These are phyloP conservation scores for Syzygium malaccense DNA, from an alignment of 441 rosid genomes.

Conservation along the genomic window DNA sequence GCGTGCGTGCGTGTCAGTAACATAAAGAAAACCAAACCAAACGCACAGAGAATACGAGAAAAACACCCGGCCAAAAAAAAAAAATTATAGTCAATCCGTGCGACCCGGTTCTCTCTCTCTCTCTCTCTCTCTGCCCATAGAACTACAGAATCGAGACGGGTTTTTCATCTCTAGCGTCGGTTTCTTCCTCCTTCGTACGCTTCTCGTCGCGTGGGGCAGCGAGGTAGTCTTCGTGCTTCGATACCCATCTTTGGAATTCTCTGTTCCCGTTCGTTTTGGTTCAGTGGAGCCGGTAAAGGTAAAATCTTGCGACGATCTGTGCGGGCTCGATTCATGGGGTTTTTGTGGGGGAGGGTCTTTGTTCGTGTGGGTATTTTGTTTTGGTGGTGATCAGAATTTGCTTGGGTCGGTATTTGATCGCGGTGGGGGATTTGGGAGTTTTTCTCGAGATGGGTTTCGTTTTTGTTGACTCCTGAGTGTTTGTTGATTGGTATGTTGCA, in stretches of 20 bases:
- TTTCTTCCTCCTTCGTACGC: not conserved
- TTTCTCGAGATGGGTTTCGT: not conserved
- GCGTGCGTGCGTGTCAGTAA: not conserved
- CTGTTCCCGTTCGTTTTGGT: not conserved
- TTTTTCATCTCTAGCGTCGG: not conserved
- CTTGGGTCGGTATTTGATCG: conserved; percentile 2
- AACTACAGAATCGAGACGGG: not conserved
- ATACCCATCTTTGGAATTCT: not conserved
- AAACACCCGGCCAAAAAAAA: not conserved
- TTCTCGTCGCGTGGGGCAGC: not conserved
- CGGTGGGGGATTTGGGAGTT: not conserved
- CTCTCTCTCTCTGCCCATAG: not conserved
- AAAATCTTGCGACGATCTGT: not conserved
- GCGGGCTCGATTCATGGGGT: not conserved
- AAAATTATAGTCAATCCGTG: conserved; percentile 22
- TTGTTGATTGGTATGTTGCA: not conserved
- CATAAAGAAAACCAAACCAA: not conserved
- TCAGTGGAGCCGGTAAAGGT: not conserved
- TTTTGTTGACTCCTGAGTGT: not conserved
- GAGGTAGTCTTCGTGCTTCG: not conserved
- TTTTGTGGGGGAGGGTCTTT: not conserved
- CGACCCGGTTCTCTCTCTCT: conserved; percentile 12
- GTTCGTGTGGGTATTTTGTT: not conserved
- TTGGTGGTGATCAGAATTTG: conserved; percentile 4
- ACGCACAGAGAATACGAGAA: not conserved